These are phyloP conservation scores for Fraxinus ornus DNA, from an alignment of 305 asterid species.

Conservation along the genomic window DNA sequence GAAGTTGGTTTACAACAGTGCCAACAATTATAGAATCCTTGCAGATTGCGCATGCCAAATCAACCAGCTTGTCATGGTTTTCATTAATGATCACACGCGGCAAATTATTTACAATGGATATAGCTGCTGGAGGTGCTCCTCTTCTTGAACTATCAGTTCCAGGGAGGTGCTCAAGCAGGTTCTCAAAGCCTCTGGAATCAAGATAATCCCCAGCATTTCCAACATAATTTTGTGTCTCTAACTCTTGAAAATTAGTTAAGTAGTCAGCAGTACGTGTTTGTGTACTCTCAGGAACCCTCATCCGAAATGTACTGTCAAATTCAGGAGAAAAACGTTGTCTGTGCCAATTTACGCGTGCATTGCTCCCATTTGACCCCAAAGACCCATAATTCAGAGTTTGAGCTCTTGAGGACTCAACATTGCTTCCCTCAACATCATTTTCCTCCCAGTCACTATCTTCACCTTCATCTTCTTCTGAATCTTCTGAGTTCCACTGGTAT, in stretches of 20 bases:
- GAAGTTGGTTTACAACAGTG: slow-evolving; percentile 64
- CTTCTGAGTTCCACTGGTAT: slow-evolving; percentile 66
- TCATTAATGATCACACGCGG: slow-evolving; percentile 47
- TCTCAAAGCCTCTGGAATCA: slow-evolving; percentile 51
- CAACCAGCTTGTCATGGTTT: slow-evolving; percentile 41
- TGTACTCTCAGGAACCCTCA: slow-evolving; percentile 34
- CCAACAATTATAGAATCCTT: slow-evolving; percentile 67
- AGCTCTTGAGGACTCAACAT: slow-evolving; percentile 31
- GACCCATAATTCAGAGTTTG: slow-evolving; percentile 32
- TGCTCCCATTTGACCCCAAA: slow-evolving; percentile 21
- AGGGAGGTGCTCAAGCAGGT: slow-evolving; percentile 60
- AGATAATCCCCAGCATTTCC: slow-evolving; percentile 48
- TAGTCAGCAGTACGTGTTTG: slow-evolving; percentile 26
- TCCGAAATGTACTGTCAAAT: slow-evolving; percentile 32
- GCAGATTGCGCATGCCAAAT: slow-evolving; percentile 78
- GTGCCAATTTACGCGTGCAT: slow-evolving; percentile 27
- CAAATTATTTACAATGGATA: slow-evolving; percentile 52
- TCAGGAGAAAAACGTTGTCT: slow-evolving; percentile 41
- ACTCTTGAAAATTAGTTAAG: slow-evolving; percentile 38
- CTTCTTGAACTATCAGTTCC: slow-evolving; percentile 56
- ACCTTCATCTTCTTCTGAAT: slow-evolving; percentile 44
- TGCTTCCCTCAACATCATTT: slow-evolving; percentile 42
- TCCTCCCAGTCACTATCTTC: slow-evolving; percentile 58
- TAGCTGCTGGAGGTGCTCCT: slow-evolving; percentile 83
- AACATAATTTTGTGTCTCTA: slow-evolving; percentile 33